Conservation (phyloP, 306 rosid species). For the Leucaena leucocephala region DNA sequence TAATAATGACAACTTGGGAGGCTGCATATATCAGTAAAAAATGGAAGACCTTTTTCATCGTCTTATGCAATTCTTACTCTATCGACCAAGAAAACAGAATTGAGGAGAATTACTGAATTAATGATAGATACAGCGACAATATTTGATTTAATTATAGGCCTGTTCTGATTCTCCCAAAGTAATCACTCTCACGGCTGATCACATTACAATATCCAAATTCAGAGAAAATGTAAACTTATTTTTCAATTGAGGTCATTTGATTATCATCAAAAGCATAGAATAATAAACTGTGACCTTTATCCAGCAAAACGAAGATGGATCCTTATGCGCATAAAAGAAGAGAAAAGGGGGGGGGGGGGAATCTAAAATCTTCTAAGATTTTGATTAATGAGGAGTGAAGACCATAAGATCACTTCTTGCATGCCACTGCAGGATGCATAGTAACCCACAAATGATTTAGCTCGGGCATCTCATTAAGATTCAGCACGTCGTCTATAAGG, state of each 20-base stretch:
- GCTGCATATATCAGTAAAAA: background rate
- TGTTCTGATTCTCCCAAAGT: background rate
- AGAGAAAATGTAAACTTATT: background rate
- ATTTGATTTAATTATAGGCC: background rate
- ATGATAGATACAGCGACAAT: background rate
- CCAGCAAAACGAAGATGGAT: background rate
- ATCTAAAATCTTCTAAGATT: background rate
- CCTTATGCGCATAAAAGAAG: background rate
- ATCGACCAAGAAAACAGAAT: background rate
- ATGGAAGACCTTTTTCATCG: background rate
- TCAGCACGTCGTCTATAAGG: background rate
- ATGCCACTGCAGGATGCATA: background rate
- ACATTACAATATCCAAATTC: background rate
- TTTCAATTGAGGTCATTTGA: background rate
- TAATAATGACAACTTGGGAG: background rate
- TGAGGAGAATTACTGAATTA: background rate
- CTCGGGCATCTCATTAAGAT: conserved; percentile 19
- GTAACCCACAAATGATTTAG: conserved; percentile 15
- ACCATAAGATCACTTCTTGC: background rate
- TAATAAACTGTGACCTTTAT: background rate
- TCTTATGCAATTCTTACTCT: background rate
- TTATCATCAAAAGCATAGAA: background rate
- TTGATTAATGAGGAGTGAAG: background rate
- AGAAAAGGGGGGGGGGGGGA: background rate
- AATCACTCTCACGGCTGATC: background rate